Conservation (phyloP, 371 early-diverging fungal genomes). For the Nematocida sp. region DNA sequence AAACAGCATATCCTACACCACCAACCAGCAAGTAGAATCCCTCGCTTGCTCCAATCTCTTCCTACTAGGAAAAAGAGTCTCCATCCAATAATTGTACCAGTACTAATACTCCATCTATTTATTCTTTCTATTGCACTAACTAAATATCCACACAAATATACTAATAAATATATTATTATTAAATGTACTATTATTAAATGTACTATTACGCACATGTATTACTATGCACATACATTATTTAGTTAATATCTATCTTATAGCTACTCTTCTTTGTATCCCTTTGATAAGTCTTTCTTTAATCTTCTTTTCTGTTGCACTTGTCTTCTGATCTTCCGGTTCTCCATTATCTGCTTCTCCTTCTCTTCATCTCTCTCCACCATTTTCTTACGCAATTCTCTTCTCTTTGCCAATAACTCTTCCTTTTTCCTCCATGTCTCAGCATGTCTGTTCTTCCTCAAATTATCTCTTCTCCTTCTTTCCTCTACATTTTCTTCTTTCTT, state of each 20-base stretch:
- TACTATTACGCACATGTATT: too few relatives aligned
- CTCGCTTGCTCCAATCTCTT: slow-evolving; percentile 13
- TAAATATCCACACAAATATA: background rate
- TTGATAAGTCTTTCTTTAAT: too few relatives aligned
- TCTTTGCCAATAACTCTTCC: slow-evolving; percentile 24
- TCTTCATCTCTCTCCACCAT: slow-evolving; percentile 26
- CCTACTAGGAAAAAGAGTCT: slow-evolving; percentile 13
- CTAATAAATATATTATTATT: too few relatives aligned
- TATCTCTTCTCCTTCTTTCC: slow-evolving; percentile 42
- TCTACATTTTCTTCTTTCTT: slow-evolving; percentile 20
- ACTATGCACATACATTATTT: background rate
- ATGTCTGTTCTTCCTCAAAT: slow-evolving; percentile 20
- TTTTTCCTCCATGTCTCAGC: slow-evolving; percentile 35
- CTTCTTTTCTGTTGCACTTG: slow-evolving; percentile 15
- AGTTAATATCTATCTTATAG: background rate
- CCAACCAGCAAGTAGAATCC: background rate
- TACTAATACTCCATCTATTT: too few relatives aligned
- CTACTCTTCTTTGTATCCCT: background rate
- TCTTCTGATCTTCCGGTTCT: slow-evolving; percentile 23
- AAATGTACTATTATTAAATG: too few relatives aligned
- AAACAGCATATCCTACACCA: background rate
- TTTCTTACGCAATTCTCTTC: slow-evolving; percentile 13
- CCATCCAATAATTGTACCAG: background rate
- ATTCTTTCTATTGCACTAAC: too few relatives aligned
- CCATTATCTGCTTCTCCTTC: slow-evolving; percentile 1